Percentiles rank a stretch among this genome's conserved stretches.
Conservation (phyloP, 176 grass and related monocot species). For the Triticum monococcum region DNA sequence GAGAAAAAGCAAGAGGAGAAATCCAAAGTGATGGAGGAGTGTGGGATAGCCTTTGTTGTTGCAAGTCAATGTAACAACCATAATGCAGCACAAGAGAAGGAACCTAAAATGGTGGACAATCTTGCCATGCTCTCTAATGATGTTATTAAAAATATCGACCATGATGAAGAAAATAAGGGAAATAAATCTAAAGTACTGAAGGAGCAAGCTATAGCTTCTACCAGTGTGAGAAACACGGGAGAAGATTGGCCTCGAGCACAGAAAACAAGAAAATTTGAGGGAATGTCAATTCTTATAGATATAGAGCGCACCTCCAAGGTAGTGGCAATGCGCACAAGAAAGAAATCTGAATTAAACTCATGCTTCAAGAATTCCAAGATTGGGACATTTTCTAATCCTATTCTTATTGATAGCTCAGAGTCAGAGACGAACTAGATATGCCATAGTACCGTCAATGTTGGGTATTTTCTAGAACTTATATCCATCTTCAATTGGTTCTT, state of each 20-base stretch:
- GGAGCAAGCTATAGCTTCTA: not conserved
- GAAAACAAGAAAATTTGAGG: not conserved
- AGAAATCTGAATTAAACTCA: not conserved
- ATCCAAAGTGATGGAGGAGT: no score
- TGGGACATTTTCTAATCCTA: not conserved
- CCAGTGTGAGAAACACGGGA: not conserved
- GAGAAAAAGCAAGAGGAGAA: no score
- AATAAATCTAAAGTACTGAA: no score
- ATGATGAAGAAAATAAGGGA: no score
- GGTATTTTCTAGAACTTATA: not conserved
- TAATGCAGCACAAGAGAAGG: no score
- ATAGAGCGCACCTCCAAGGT: not conserved
- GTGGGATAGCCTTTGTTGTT: no score
- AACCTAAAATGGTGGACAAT: no score
- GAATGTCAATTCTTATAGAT: not conserved
- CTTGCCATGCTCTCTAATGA: no score
- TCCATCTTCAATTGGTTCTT: not conserved
- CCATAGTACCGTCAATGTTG: not conserved
- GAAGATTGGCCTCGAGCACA: not conserved
- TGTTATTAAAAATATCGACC: no score
- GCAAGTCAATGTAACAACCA: no score
- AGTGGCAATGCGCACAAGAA: not conserved
- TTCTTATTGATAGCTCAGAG: not conserved
- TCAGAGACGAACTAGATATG: not conserved
- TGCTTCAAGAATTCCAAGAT: not conserved